Evolutionary conservation across 306 rosid species (phyloP).

Genomic region (Astragalus glycyphyllos): DNA sequence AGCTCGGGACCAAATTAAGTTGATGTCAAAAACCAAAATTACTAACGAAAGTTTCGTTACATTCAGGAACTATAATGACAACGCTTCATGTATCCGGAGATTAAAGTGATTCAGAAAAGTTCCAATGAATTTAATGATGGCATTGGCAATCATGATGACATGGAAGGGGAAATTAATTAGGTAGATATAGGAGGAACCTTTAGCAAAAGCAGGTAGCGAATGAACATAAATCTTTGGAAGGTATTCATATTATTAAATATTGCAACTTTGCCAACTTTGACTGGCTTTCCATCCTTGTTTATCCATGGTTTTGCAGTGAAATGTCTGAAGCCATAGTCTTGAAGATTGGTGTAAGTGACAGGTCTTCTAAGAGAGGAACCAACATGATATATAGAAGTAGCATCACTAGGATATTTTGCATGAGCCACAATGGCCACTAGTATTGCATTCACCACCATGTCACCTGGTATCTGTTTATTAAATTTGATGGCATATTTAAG

Average conservation of each 20-base stretch:
- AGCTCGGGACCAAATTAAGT: no score
- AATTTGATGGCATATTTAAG: not conserved
- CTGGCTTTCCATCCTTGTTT: constrained; percentile 72
- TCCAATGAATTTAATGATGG: not conserved
- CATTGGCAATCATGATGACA: not conserved
- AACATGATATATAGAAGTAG: constrained; percentile 63
- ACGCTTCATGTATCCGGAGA: not conserved
- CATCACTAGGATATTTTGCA: constrained; percentile 45
- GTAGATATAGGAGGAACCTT: constrained; percentile 48
- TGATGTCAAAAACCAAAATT: no score
- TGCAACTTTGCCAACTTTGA: constrained; percentile 58
- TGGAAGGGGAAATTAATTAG: not conserved
- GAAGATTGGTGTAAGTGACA: constrained; percentile 38
- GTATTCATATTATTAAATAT: constrained; percentile 64
- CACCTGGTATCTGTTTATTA: constrained; percentile 79
- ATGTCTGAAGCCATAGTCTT: constrained; percentile 57
- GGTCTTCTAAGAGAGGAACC: constrained; percentile 74
- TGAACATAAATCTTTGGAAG: constrained; percentile 73
- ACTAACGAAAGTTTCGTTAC: no score
- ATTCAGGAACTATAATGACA: no score
- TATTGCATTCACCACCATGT: constrained; percentile 88
- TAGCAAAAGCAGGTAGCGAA: constrained; percentile 71
- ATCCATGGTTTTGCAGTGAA: constrained; percentile 83
- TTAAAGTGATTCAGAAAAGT: not conserved
- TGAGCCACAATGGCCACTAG: constrained; percentile 67